Evolutionary conservation across 2,329 filamentous ascomycete species (phyloP).

Genomic region (Sclerotiophoma versabilis): DNA sequence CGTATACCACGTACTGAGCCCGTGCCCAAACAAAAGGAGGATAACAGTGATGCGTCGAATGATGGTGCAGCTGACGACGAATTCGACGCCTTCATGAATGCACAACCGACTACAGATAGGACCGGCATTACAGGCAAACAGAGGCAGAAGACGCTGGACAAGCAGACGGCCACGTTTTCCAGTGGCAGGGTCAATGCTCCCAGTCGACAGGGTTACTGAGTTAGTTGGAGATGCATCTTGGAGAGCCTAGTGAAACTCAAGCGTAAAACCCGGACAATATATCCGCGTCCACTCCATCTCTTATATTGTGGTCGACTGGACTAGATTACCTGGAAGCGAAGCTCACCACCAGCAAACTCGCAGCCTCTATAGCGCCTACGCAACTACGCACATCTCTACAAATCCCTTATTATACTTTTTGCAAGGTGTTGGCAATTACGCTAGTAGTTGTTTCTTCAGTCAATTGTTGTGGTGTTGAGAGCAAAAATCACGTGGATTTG

Average conservation of each 20-base stretch:
- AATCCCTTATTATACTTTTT: no score
- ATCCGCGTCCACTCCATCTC: neutral
- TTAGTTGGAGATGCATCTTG: neutral
- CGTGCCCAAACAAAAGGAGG: constrained; percentile 57
- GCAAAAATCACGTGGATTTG: no score
- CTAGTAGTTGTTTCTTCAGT: no score
- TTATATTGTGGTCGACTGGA: no score
- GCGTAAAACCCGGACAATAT: neutral
- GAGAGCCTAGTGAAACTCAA: neutral
- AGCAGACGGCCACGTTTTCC: constrained; percentile 43
- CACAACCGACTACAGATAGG: constrained; percentile 86
- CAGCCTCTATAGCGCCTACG: no score
- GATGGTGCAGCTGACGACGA: constrained; percentile 74
- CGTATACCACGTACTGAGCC: constrained; percentile 67
- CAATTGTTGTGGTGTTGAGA: no score
- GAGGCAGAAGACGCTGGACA: constrained; percentile 54
- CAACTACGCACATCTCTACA: no score
- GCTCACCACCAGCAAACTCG: no score
- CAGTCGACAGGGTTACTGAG: constrained; percentile 17
- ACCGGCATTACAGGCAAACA: constrained; percentile 74
- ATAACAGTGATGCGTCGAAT: constrained; percentile 69
- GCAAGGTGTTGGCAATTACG: no score
- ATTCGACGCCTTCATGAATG: constrained; percentile 92
- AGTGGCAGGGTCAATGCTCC: constrained; percentile 41
- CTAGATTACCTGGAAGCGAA: no score